Conservation (phyloP, 2,329 filamentous ascomycete genomes). For the Diplodia intermedia region DNA sequence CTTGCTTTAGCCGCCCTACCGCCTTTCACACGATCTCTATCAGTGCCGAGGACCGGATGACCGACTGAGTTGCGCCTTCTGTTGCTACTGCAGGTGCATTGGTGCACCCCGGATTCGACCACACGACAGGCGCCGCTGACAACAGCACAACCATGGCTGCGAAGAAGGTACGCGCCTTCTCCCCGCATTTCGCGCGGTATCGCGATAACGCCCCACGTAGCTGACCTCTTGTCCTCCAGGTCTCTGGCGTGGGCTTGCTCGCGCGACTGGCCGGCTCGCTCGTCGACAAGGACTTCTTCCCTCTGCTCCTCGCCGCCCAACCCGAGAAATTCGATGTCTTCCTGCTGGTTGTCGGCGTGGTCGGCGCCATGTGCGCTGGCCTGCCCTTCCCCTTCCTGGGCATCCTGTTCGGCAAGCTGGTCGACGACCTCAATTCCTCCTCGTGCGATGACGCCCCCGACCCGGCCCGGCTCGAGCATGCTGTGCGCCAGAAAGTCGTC, state of each 20-base stretch:
- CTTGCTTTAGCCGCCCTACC: neutral
- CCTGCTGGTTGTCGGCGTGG: conserved; percentile 9
- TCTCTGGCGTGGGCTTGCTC: conserved; percentile 5
- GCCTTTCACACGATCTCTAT: conserved; percentile 1
- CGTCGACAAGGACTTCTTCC: conserved; percentile 27
- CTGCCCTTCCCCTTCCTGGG: conserved; percentile 29
- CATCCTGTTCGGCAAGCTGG: conserved; percentile 27
- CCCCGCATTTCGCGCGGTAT: conserved; percentile 1
- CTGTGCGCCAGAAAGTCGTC: conserved; percentile 24
- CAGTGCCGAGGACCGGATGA: conserved; percentile 3
- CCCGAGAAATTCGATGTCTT: conserved; percentile 16
- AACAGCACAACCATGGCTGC: conserved; percentile 4
- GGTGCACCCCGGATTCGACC: neutral
- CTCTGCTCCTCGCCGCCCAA: conserved; percentile 20
- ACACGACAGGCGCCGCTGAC: neutral
- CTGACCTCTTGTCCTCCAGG: neutral
- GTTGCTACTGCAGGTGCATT: neutral
- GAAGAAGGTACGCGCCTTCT: neutral
- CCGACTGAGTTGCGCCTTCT: neutral
- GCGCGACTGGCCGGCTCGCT: conserved; percentile 3
- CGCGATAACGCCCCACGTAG: conserved; percentile 11
- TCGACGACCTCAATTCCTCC: conserved; percentile 28
- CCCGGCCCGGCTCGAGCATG: conserved; percentile 6
- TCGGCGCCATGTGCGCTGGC: conserved; percentile 21
- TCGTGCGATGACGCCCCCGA: conserved; percentile 23